Percentiles rank a stretch among this genome's conserved stretches.
Evolutionary conservation across 1,139 yeast genomes (phyloP).

Genomic region (Candida pseudoviswanathii): DNA sequence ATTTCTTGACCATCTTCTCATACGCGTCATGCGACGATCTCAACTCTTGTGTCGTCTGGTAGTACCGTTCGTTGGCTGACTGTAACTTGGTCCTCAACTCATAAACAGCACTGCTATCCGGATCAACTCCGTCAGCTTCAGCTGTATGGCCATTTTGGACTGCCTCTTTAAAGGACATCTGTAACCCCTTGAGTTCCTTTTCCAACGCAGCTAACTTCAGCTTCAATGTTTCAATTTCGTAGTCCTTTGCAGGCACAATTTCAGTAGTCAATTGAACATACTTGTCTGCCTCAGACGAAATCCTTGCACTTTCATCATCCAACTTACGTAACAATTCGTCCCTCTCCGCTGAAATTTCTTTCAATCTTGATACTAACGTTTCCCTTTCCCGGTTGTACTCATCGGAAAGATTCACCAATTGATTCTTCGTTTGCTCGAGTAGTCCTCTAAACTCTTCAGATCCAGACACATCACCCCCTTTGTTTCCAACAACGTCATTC

Average conservation of each 20-base stretch:
- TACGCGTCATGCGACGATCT: constrained; percentile 18
- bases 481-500: constrained; percentile 7
- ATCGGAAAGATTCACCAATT: constrained; percentile 10
- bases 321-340: constrained; percentile 10
- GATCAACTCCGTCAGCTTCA: background rate
- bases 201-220: constrained; percentile 18
- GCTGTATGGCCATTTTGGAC: background rate
- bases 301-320: constrained; percentile 20
- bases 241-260: constrained; percentile 26
- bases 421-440: constrained; percentile 15
- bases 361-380: constrained; percentile 12
- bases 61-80: constrained; percentile 22
- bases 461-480: constrained; percentile 1
- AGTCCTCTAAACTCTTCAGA: constrained; percentile 17
- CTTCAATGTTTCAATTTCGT: constrained; percentile 24
- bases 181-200: background rate
- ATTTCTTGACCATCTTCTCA: constrained; percentile 20
- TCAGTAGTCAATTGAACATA: constrained; percentile 17
- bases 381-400: constrained; percentile 12
- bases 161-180: background rate
- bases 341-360: constrained; percentile 23
- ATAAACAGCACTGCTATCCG: constrained; percentile 16
- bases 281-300: constrained; percentile 25
- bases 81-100: constrained; percentile 24
- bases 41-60: constrained; percentile 20